Evolutionary conservation across 139 green algal species (phyloP).

Genomic region (Desmodesmus armatus): DNA sequence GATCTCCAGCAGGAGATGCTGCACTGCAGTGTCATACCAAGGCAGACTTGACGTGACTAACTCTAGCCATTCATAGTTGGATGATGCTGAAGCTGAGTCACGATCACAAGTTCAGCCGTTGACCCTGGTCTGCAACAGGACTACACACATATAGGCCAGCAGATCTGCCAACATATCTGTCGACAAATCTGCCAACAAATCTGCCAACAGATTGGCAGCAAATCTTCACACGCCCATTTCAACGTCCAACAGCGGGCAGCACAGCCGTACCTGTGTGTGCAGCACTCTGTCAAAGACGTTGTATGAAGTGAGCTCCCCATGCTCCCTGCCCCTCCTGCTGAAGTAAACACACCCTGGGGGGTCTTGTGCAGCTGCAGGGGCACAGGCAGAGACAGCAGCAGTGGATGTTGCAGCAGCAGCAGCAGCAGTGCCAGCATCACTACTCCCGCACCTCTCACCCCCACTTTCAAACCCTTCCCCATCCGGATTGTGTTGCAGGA

Average conservation of each 20-base stretch:
- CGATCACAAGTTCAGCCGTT: no score
- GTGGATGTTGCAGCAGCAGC: neutral
- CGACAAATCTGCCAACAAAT: no score
- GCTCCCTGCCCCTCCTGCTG: constrained; percentile 69
- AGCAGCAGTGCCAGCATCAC: neutral
- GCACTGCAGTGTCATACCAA: no score
- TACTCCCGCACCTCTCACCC: neutral
- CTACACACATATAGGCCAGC: neutral
- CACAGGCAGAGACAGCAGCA: neutral
- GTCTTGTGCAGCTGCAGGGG: constrained; percentile 30
- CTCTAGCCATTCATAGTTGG: no score
- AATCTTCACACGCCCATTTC: no score
- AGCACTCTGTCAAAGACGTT: constrained; percentile 49
- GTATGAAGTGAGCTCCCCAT: constrained; percentile 50
- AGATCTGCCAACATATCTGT: no score
- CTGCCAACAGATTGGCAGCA: no score
- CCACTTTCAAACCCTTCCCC: neutral
- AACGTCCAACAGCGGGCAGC: no score
- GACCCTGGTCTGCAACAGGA: no score
- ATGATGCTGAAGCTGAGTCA: no score
- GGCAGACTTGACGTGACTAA: no score
- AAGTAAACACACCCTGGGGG: constrained; percentile 35
- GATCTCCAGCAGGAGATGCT: no score
- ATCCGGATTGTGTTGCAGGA: neutral
- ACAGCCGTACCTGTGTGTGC: constrained; percentile 45